Evolutionary conservation across 78 protist genomes (phyloP), one percentile per base, ranked within the genome.

Genomic region (Cavenderia fasciculata): DNA sequence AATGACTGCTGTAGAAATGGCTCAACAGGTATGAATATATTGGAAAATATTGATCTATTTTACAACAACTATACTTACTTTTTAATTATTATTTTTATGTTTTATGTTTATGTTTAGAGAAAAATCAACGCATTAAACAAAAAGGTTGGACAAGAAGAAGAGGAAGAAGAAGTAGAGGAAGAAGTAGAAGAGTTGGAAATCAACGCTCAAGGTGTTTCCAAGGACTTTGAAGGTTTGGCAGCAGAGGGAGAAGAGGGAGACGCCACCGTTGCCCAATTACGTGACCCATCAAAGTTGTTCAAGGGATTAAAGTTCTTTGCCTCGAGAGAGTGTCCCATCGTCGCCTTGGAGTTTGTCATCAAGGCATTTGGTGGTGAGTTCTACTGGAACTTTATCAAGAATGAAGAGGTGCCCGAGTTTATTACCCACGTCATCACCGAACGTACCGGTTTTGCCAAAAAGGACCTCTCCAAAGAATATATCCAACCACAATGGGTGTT

Each of bases 401-500:
- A 65, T n/a, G 4, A 14, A 40, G 93, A 76, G 56, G 18, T 34
- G n/a, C 74, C 56, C 69, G 65, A 36, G 59, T 21, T 23, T 31
- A 77, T 96, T 73, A 88, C 96, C 1, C 96, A 93, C 61, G 94
- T 86, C 29, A 87, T 95, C 57, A 51, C 90, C 36, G 97, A 95
- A 66, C 69, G 76, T 52, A 57, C 38, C 38, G 21, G 21, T 25
- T 36, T 34, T 4, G 6, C 43, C n/a, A 16, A 31, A 19, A 47
- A 74, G 18, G 4, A 12, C 11, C 51, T 0, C 41, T 82, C 61
- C 5, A 82, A 96, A 38, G 92, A 44, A 34, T 95, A 96, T 86
- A 86, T 97, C 27, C 98, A 96, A 87, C 99, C 99, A 29, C 99
- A 98, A 95, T 98, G 99, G 99, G 92, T 98, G 23, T 96, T 76